Conservation (phyloP, 352 stramenopile species). For the Lagenidium sp. region DNA sequence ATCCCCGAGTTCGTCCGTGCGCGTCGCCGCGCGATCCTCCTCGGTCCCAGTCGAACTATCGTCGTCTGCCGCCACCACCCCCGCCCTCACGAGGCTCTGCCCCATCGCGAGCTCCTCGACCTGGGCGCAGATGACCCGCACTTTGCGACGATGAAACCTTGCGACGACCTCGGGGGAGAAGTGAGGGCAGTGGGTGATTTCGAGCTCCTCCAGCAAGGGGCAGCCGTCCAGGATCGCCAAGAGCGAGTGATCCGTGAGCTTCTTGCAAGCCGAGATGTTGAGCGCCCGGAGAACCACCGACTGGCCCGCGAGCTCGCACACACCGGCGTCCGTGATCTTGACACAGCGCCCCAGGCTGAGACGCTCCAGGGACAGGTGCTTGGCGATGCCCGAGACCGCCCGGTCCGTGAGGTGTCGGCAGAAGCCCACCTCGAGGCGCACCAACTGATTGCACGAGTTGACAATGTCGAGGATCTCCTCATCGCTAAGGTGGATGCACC, state of each 20-base stretch:
- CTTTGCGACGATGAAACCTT: slow-evolving; percentile 43
- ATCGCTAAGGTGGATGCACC: slow-evolving; percentile 69
- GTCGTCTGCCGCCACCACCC: too few species aligned
- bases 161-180: slow-evolving; percentile 46
- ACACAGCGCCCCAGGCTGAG: slow-evolving; percentile 56
- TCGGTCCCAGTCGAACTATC: too few species aligned
- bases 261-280: slow-evolving; percentile 74
- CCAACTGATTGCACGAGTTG: slow-evolving; percentile 48
- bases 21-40: too few species aligned
- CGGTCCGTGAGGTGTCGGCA: slow-evolving; percentile 81
- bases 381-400: slow-evolving; percentile 52
- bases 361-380: slow-evolving; percentile 72
- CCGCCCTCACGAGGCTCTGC: neutral
- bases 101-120: slow-evolving; percentile 25
- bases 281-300: slow-evolving; percentile 53
- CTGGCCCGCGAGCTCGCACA: slow-evolving; percentile 72
- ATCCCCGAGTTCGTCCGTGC: too few species aligned
- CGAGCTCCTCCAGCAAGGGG: slow-evolving; percentile 50
- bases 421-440: slow-evolving; percentile 62
- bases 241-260: slow-evolving; percentile 58
- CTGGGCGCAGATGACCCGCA: slow-evolving; percentile 36
- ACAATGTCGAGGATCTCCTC: slow-evolving; percentile 63
- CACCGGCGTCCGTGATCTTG: slow-evolving; percentile 79
- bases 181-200: slow-evolving; percentile 71
- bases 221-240: slow-evolving; percentile 40